Evolutionary conservation across 208 protist genomes (phyloP), one percentile per base, ranked within the genome.

Genomic region (Wallacemonas sp.): DNA sequence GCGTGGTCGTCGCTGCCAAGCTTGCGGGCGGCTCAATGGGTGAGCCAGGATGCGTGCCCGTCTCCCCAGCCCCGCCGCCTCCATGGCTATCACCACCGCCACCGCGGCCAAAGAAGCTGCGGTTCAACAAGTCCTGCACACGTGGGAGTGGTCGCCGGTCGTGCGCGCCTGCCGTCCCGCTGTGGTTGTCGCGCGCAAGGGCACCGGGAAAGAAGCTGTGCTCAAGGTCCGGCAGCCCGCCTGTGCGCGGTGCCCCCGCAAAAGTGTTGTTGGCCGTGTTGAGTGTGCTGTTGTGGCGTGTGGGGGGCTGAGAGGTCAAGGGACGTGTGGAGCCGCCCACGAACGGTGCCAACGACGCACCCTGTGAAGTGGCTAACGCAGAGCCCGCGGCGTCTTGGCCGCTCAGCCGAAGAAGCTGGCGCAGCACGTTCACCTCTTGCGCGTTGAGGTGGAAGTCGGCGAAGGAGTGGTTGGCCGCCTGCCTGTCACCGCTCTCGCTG

Each of bases 221-320:
- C 13, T 34, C 38, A 32, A 57, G 9, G 32, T 0, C 24, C 12
- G 27, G 42, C 4, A 5, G 17, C 9, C 22, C 46, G 10, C 17
- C 44, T 9, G 24, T 34, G 24, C 6, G 26, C 4, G 50, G 19
- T 3, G 50, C 30, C 19, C 29, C 50, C 30, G 30, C 50, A n/a
- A 57, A 57, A 17, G 50, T 57, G 50, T 38, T 38, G 50, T 57
- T 57, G 50, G n/a, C 50, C 30, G 50, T 57, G 50, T 26, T 19
- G 12, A 57, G 50, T 13, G 50, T 19, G n/a, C 50, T 57, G 29
- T 37, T 37, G 17, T 5, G 24, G 10, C 32, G 26, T 9, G 50
- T 41, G 29, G 9, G 9, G 12, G 30, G 50, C 50, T 17, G 50
- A 4, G 50, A 4, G n/a, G n/a, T n/a, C n/a, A n/a, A n/a, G n/a